Evolutionary conservation across 345 rosid genomes (phyloP).

Genomic region (Brassica nigra): DNA sequence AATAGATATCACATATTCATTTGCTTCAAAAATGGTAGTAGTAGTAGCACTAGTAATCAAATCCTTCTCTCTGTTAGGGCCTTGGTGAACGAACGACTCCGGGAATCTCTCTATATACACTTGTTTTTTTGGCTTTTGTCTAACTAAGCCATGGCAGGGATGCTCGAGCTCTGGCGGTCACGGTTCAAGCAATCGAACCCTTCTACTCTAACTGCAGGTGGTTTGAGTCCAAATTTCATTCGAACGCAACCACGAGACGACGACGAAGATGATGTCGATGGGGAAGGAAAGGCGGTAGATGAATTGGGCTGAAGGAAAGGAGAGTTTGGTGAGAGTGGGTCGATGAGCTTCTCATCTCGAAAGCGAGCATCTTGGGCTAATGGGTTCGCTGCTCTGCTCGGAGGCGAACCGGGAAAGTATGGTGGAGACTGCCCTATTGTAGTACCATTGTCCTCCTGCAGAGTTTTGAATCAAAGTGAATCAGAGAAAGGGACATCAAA

Average conservation of each 20-base stretch:
- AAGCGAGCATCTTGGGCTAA: not conserved
- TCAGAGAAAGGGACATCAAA: not conserved
- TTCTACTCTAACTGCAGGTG: constrained; percentile 97
- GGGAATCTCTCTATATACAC: constrained; percentile 60
- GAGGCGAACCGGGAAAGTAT: not conserved
- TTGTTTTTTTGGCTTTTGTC: constrained; percentile 35
- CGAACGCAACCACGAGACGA: constrained; percentile 73
- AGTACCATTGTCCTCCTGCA: not conserved
- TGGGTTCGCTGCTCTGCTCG: not conserved
- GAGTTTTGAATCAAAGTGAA: not conserved
- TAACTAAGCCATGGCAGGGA: constrained; percentile 94
- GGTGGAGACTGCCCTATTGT: not conserved
- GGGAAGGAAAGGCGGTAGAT: not conserved
- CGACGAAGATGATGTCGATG: constrained; percentile 39
- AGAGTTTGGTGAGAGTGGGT: not conserved
- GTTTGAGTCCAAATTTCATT: constrained; percentile 76
- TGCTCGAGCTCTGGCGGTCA: constrained; percentile 90
- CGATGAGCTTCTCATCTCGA: not conserved
- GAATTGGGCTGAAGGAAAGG: not conserved
- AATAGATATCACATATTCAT: constrained; percentile 2
- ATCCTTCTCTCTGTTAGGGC: constrained; percentile 33
- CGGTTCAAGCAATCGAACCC: constrained; percentile 98
- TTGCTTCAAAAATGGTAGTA: constrained; percentile 43
- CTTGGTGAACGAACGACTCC: constrained; percentile 23
- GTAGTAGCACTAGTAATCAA: constrained; percentile 28